Percentiles rank a stretch among this genome's conserved stretches.
Evolutionary conservation across 192 early-diverging fungal species (phyloP).

Genomic region (Linnemannia elongata): DNA sequence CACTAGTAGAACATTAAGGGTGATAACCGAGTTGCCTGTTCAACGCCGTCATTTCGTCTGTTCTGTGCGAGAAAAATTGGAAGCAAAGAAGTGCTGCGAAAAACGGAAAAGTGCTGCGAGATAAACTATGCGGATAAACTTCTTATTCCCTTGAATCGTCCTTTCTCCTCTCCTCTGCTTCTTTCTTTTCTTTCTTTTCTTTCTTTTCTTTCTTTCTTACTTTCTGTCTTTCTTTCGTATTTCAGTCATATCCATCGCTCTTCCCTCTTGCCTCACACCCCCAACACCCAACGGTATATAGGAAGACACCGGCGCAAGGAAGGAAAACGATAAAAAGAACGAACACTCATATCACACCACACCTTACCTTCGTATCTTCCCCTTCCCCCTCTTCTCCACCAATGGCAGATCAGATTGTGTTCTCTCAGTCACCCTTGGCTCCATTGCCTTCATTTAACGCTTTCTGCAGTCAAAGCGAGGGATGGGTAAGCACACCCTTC

Average conservation of each 20-base stretch:
- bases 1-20: background rate
- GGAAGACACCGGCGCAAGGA: background rate
- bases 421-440: background rate
- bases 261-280: background rate
- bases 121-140: background rate
- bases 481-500: slow-evolving; percentile 24
- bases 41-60: background rate
- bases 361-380: background rate
- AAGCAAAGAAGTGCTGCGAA: background rate
- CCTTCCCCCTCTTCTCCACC: background rate
- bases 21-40: background rate
- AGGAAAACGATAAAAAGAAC: background rate
- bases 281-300: background rate
- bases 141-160: background rate
- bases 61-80: background rate
- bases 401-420: background rate
- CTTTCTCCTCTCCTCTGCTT: background rate
- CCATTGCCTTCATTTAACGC: background rate
- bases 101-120: background rate
- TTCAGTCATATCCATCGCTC: background rate
- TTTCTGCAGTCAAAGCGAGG: slow-evolving; percentile 26
- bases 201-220: background rate
- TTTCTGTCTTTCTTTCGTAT: background rate
- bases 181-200: background rate
- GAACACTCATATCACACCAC: background rate